Conservation (phyloP, 2,329 filamentous ascomycete species). For the Apiospora kogelbergensis region DNA sequence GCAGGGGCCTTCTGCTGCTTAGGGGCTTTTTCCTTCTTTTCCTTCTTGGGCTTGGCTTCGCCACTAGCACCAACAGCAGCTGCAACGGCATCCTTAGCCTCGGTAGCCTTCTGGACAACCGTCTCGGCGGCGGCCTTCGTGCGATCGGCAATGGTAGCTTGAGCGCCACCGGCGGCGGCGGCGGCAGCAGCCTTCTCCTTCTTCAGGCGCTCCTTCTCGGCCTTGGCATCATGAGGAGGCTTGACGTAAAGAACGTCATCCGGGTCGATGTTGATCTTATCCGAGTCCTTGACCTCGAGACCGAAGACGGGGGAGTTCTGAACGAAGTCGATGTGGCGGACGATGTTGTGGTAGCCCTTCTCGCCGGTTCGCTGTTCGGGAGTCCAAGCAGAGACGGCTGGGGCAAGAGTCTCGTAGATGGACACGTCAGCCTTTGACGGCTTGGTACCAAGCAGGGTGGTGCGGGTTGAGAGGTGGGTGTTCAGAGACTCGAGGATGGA, state of each 20-base stretch:
- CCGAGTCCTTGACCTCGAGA: slow-evolving; percentile 65
- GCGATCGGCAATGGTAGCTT: slow-evolving; percentile 54
- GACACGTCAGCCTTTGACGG: slow-evolving; percentile 85
- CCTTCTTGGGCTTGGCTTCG: slow-evolving; percentile 63
- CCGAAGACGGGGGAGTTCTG: slow-evolving; percentile 81
- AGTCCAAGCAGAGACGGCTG: slow-evolving; percentile 75
- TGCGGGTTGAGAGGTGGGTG: slow-evolving; percentile 81
- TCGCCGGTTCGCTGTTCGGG: slow-evolving; percentile 87
- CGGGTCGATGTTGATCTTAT: slow-evolving; percentile 78
- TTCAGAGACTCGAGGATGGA: slow-evolving; percentile 79
- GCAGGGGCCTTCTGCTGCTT: slow-evolving; percentile 70
- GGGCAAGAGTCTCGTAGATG: slow-evolving; percentile 76
- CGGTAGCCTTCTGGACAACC: slow-evolving; percentile 42
- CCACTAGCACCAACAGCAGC: slow-evolving; percentile 37
- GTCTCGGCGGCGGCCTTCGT: slow-evolving; percentile 60
- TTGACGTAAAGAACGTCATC: slow-evolving; percentile 84
- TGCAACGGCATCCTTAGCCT: slow-evolving; percentile 16
- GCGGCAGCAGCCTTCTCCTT: slow-evolving; percentile 78
- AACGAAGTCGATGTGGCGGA: slow-evolving; percentile 90
- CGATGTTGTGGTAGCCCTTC: slow-evolving; percentile 85
- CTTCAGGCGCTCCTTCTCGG: slow-evolving; percentile 95
- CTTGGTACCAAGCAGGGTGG: slow-evolving; percentile 86
- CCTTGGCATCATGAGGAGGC: slow-evolving; percentile 86
- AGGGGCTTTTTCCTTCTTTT: slow-evolving; percentile 87
- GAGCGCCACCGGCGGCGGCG: slow-evolving; percentile 47